Conservation (phyloP, 768 basidiomycete species). For the Suillus subluteus region DNA sequence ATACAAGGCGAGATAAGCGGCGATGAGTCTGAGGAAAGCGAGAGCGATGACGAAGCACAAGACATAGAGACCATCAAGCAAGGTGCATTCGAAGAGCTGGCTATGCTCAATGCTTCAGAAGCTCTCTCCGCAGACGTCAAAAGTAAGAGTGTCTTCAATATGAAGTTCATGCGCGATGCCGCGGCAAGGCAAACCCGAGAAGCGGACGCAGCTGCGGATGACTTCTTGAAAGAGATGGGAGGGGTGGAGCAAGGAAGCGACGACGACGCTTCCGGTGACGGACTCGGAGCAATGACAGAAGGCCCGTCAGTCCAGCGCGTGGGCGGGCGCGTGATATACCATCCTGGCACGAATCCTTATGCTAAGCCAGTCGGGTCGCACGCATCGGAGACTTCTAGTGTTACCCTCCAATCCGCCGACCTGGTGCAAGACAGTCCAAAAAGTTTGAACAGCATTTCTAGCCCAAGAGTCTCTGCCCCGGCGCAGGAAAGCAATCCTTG, state of each 20-base stretch:
- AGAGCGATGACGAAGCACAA: constrained; percentile 38
- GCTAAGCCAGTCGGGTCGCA: constrained; percentile 33
- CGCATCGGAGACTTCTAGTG: constrained; percentile 65
- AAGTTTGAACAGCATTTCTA: constrained; percentile 18
- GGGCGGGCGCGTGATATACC: constrained; percentile 68
- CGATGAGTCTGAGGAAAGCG: constrained; percentile 52
- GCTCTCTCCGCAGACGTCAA: constrained; percentile 29
- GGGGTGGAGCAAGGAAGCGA: constrained; percentile 38
- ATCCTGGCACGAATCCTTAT: constrained; percentile 47
- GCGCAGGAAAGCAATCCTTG: constrained; percentile 70
- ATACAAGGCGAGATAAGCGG: constrained; percentile 73
- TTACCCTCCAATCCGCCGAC: constrained; percentile 64
- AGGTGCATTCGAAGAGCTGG: constrained; percentile 79
- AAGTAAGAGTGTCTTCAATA: constrained; percentile 80
- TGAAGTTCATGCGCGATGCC: constrained; percentile 99
- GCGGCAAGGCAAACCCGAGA: constrained; percentile 64
- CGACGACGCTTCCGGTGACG: constrained; percentile 31
- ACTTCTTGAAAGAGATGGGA: constrained; percentile 73
- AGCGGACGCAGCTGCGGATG: constrained; percentile 67
- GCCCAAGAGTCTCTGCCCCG: constrained; percentile 19
- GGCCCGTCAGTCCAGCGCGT: constrained; percentile 51
- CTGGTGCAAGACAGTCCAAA: constrained; percentile 42
- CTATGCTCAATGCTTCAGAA: constrained; percentile 47
- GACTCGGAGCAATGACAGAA: constrained; percentile 31
- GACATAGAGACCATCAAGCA: constrained; percentile 58